These are phyloP conservation scores for Helianthus tuberosus DNA, from an alignment of 129 eudicot species.

Conservation along the genomic window DNA sequence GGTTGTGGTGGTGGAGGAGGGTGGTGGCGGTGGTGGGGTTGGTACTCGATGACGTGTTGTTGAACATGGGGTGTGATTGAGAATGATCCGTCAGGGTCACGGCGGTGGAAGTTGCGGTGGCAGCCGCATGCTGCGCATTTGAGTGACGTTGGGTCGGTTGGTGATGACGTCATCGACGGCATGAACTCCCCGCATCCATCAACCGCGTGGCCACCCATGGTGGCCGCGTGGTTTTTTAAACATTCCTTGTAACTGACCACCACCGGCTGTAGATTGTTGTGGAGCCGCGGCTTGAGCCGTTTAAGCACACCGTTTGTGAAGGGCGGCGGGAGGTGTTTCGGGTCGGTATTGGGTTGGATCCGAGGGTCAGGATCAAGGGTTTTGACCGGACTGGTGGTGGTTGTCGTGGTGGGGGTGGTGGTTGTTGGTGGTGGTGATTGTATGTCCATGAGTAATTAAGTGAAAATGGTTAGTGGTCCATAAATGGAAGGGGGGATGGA, in stretches of 20 bases:
- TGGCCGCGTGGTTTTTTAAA: conserved; percentile 92
- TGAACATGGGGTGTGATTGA: conserved; percentile 20
- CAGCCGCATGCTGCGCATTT: conserved; percentile 97
- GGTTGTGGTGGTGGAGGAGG: conserved; percentile 61
- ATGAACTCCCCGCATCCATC: conserved; percentile 96
- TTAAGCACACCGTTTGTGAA: conserved; percentile 67
- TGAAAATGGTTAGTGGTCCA: conserved; percentile 35
- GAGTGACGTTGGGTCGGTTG: conserved; percentile 74
- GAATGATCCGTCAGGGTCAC: conserved; percentile 64
- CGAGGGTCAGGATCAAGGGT: conserved; percentile 52
- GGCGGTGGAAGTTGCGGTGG: conserved; percentile 99
- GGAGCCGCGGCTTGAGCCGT: conserved; percentile 51
- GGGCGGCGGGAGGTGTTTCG: conserved; percentile 37
- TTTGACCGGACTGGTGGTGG: conserved; percentile 34
- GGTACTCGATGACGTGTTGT: conserved; percentile 58
- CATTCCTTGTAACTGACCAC: conserved; percentile 72
- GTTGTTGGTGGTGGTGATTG: conserved; percentile 32
- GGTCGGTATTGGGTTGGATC: conserved; percentile 42
- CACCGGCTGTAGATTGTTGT: conserved; percentile 40
- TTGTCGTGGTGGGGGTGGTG: conserved; percentile 27
- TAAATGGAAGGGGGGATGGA: neutral
- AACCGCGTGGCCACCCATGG: conserved; percentile 87
- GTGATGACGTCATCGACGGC: conserved; percentile 62
- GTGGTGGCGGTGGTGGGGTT: conserved; percentile 85
- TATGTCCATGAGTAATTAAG: conserved; percentile 50